Percentiles rank a stretch among this genome's conserved stretches.
phyloP scores from a whole-genome alignment of 192 early-diverging fungal species.

The Backusella parvicylindrica region DNA sequence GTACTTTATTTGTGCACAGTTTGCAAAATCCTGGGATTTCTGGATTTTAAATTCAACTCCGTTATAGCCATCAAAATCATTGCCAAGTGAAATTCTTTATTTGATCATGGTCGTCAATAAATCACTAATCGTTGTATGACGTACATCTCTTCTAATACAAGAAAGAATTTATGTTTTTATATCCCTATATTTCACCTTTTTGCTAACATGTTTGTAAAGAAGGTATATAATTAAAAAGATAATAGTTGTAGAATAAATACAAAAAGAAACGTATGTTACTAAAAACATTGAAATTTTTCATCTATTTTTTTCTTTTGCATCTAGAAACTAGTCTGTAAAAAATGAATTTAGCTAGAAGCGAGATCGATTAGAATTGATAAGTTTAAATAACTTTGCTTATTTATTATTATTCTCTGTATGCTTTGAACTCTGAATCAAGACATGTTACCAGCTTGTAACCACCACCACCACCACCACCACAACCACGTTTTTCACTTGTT shows the following conservation, averaged over 20 bases:
- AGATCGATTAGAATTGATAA: neutral
- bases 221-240: neutral
- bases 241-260: neutral
- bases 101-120: neutral
- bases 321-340: neutral
- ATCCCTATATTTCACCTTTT: neutral
- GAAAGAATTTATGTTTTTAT: neutral
- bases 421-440: neutral
- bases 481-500: too few species aligned
- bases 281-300: neutral
- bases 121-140: neutral
- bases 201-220: neutral
- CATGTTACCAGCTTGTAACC: neutral
- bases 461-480: neutral
- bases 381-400: neutral
- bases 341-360: neutral
- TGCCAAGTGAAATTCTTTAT: neutral
- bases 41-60: neutral
- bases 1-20: neutral
- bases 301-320: neutral
- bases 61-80: neutral
- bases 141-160: neutral
- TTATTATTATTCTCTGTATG: neutral
- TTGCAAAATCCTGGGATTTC: slow-evolving; percentile 1
- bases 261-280: neutral